Percentiles rank a stretch among this genome's conserved stretches.
Conservation (phyloP, 176 grass and related monocot genomes). For the Eleusine indica region DNA sequence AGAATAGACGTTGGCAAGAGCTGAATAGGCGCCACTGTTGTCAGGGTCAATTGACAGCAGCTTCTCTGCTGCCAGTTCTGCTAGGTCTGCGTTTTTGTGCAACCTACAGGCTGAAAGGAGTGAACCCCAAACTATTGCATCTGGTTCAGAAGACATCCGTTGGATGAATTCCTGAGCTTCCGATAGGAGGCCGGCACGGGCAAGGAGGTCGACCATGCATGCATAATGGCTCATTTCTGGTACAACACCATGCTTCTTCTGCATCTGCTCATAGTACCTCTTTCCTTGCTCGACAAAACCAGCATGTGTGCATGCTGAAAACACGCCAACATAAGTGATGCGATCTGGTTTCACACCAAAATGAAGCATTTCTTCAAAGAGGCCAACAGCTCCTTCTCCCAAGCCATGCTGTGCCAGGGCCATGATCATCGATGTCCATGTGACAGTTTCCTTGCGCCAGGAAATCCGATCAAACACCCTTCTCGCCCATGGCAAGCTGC, state of each 20-base stretch:
- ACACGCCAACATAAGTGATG: slow-evolving; percentile 75
- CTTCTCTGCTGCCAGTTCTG: slow-evolving; percentile 70
- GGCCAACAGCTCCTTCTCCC: slow-evolving; percentile 57
- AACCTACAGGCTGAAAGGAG: slow-evolving; percentile 81
- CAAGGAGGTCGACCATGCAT: slow-evolving; percentile 89
- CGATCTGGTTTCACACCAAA: slow-evolving; percentile 63
- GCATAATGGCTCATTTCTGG: slow-evolving; percentile 84
- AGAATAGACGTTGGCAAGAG: slow-evolving; percentile 89
- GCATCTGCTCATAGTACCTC: slow-evolving; percentile 76
- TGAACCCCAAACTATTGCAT: slow-evolving; percentile 75
- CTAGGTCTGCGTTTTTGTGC: slow-evolving; percentile 68
- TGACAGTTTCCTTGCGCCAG: slow-evolving; percentile 59
- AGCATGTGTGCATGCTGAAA: slow-evolving; percentile 78
- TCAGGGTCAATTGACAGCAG: slow-evolving; percentile 62
- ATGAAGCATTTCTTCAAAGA: slow-evolving; percentile 84
- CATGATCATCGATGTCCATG: slow-evolving; percentile 94
- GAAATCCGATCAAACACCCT: slow-evolving; percentile 62
- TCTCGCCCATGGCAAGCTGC: slow-evolving; percentile 60
- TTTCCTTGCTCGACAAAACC: slow-evolving; percentile 73
- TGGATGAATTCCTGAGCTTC: slow-evolving; percentile 83
- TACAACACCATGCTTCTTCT: slow-evolving; percentile 52
- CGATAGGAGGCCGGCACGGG: slow-evolving; percentile 57
- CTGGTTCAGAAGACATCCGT: slow-evolving; percentile 63
- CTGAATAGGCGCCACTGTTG: slow-evolving; percentile 84
- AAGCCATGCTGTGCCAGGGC: slow-evolving; percentile 86